Evolutionary conservation across 2,329 filamentous ascomycete genomes (phyloP), one percentile per base, ranked within the genome.

Genomic region (Pseudogymnoascus sp.): DNA sequence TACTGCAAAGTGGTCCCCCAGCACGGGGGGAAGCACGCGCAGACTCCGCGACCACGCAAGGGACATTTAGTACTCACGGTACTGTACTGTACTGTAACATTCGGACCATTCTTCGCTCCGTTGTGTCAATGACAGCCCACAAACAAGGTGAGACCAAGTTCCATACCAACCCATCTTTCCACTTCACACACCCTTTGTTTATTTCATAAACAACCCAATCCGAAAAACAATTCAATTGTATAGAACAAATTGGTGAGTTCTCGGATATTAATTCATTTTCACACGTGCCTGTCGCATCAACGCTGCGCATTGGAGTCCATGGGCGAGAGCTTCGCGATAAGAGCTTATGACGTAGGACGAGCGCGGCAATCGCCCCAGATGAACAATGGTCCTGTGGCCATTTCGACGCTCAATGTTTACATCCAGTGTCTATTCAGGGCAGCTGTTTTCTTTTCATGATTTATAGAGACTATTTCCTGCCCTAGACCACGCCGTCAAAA

Each of bases 61-160:
- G 42, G 15, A 40, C 36, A 18, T 18, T 18, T 18, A 18, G 18
- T 18, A 18, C 18, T 18, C 18, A 18, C 18, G 18, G 18, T 18
- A 18, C 18, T 39, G n/a, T 39, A 4, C 7, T 5, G 35, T 13
- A 36, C 18, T 5, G 25, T 52, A 9, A 52, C 45, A 15, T 48
- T 48, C 42, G 25, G 18, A 52, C 45, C n/a, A 55, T 21, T 33
- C 29, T 27, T 33, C n/a, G n/a, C n/a, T 8, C 27, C 13, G 27
- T 52, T 52, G 45, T 55, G 48, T 55, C 48, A 18, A 55, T 55
- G 48, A 55, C 48, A 33, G 48, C 0, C 48, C 48, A 55, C 12
- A 55, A 55, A 21, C 48, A 55, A 55, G 29, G 48, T 55, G n/a
- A 55, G 48, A 55, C 48, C 48, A 55, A 13, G 48, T 55, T 55